Percentiles rank a stretch among this genome's conserved stretches.
Conservation (phyloP, 805 yeast genomes). For the Metschnikowia matae region DNA sequence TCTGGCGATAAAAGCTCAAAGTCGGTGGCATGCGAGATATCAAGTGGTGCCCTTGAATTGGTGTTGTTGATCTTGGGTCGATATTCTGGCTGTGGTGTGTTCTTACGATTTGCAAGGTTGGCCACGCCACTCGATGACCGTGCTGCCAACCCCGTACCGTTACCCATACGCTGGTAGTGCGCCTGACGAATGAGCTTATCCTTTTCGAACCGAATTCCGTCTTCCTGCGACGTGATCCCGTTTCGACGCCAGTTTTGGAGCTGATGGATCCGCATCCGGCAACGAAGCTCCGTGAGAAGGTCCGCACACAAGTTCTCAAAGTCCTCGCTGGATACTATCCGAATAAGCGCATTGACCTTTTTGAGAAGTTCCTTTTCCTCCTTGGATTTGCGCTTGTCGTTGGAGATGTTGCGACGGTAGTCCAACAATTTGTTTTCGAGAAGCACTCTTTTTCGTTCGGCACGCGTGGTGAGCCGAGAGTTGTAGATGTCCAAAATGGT, state of each 20-base stretch:
- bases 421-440: conserved; percentile 76
- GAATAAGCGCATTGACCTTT: conserved; percentile 73
- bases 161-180: conserved; percentile 54
- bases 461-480: conserved; percentile 83
- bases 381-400: conserved; percentile 80
- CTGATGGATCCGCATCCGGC: conserved; percentile 79
- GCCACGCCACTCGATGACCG: conserved; percentile 15
- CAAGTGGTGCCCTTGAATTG: conserved; percentile 47
- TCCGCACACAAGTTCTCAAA: conserved; percentile 72
- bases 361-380: conserved; percentile 84
- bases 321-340: conserved; percentile 77
- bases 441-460: conserved; percentile 84
- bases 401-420: conserved; percentile 73
- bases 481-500: conserved; percentile 86
- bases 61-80: conserved; percentile 42
- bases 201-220: conserved; percentile 80
- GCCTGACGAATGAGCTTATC: conserved; percentile 71
- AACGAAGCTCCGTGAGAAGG: conserved; percentile 69
- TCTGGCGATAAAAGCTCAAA: conserved; percentile 79
- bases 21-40: conserved; percentile 76
- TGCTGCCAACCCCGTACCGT: conserved; percentile 27
- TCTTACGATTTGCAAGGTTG: conserved; percentile 10
- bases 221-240: conserved; percentile 81
- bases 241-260: conserved; percentile 90
- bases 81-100: conserved; percentile 36